Base-by-base conservation (phyloP, 108 stramenopile genomes). In the Cyclotella kingstonii region DNA sequence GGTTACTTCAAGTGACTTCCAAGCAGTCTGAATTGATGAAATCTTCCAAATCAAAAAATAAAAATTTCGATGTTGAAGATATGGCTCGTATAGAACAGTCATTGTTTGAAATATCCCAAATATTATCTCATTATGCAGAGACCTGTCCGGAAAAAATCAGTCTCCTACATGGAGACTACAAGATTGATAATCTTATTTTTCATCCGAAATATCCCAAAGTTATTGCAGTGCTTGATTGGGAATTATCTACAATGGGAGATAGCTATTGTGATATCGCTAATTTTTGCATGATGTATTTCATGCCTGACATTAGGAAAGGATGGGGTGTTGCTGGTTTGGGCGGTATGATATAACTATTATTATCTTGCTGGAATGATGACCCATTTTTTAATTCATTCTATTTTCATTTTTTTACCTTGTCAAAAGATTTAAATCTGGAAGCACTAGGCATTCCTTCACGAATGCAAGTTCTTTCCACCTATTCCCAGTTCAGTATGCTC, bases 191-290 rank as follows among this genome's bases (percentile, higher is more conserved):
- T 81, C 69, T 98, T 1, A 73, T 97, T 25, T 95, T 89, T 61
- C 94, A 96, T 78, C 91, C 92, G 0, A 81, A 84, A 1, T 84
- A 90, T 65, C 89, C 95, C 1, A 76, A 78, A 28, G 89, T 94
- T 11, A 78, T 98, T 59, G 98, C 95, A 2, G 89, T 98, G 4
- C 65, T 98, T 25, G 98, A 98, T 73, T 98, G 98, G 98, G 98
- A 98, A 61, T 77, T 98, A 21, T 80, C 76, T 42, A 97, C 96
- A 7, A 73, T 97, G 21, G 96, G 98, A 10, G 91, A 98, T 77
- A 73, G 86, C 0, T 76, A 85, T 18, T 93, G 94, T 33, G 98
- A 98, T 70, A 45, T 97, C 29, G 98, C 96, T 4, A 97, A 95
- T 76, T 76, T 97, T 22, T 80, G 79, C 59, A 85, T 95, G 85